phyloP scores from a whole-genome alignment of 2,329 filamentous ascomycete species.

The Atkinsonella hypoxylon region DNA sequence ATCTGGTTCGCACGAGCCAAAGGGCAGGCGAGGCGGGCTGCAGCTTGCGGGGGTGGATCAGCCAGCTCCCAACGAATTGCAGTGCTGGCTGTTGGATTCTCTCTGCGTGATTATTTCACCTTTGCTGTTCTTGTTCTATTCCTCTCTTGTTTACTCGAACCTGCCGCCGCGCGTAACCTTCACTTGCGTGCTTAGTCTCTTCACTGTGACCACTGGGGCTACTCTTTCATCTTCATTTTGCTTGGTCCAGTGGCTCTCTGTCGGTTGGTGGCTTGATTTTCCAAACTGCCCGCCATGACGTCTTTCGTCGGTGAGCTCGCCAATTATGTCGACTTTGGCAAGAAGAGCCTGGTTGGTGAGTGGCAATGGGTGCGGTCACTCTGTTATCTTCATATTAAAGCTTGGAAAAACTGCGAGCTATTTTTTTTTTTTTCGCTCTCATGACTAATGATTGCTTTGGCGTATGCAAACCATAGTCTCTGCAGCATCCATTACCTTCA shows the following conservation, averaged over 20 bases:
- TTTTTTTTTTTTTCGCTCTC: background rate
- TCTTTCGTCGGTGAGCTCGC: constrained; percentile 32
- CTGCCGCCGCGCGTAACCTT: too few relatives aligned
- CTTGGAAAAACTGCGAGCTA: background rate
- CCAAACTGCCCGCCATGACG: constrained; percentile 24
- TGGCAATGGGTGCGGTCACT: constrained; percentile 7
- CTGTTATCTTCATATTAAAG: background rate
- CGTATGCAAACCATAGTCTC: constrained; percentile 45
- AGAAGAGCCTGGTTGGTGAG: constrained; percentile 56
- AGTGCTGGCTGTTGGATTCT: too few relatives aligned
- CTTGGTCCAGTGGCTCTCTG: background rate
- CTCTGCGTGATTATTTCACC: too few relatives aligned
- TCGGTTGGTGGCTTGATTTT: background rate
- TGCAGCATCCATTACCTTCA: constrained; percentile 75
- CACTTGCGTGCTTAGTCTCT: background rate
- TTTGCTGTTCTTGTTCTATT: too few relatives aligned
- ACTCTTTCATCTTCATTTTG: background rate
- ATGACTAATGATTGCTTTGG: constrained; percentile 5
- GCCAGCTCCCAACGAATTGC: background rate
- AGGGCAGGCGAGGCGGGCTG: background rate
- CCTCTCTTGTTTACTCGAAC: background rate
- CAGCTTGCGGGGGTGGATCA: background rate
- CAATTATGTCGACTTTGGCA: constrained; percentile 55
- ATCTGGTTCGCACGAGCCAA: background rate
- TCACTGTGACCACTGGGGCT: background rate